Evolutionary conservation across 1,284 basidiomycete genomes (phyloP).

Genomic region (Pyrrhoderma lamaoense): DNA sequence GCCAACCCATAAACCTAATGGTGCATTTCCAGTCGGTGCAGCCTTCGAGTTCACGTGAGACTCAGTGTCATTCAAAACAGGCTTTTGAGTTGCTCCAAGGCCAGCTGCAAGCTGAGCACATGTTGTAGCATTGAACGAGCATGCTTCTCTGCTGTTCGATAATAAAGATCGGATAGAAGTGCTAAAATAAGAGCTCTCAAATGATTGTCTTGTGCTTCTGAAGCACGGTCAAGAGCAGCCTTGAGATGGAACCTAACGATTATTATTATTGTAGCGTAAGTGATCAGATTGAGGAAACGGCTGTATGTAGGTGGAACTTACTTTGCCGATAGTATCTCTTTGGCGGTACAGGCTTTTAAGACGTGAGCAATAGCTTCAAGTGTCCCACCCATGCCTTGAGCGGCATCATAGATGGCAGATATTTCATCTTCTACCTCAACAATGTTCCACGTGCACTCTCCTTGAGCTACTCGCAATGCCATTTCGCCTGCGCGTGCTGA

Average conservation of each 20-base stretch:
- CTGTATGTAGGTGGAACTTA: constrained; percentile 33
- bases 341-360: constrained; percentile 43
- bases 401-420: constrained; percentile 34
- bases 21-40: constrained; percentile 46
- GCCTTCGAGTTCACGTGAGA: constrained; percentile 4
- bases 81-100: constrained; percentile 47
- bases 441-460: constrained; percentile 21
- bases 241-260: constrained; percentile 50
- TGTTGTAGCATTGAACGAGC: constrained; percentile 56
- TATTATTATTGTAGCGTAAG: not conserved
- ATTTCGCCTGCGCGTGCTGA: constrained; percentile 55
- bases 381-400: constrained; percentile 47
- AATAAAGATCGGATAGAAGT: constrained; percentile 58
- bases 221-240: constrained; percentile 48
- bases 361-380: constrained; percentile 50
- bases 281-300: not conserved
- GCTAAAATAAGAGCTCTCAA: constrained; percentile 60
- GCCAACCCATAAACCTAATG: constrained; percentile 63
- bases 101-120: constrained; percentile 64
- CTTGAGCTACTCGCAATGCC: constrained; percentile 48
- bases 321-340: constrained; percentile 56
- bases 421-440: constrained; percentile 25
- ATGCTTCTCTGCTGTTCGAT: constrained; percentile 61
- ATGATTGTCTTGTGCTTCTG: constrained; percentile 57
- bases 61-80: constrained; percentile 15